Conservation (phyloP, 768 basidiomycete species). For the Neoboletus brunneissimus region DNA sequence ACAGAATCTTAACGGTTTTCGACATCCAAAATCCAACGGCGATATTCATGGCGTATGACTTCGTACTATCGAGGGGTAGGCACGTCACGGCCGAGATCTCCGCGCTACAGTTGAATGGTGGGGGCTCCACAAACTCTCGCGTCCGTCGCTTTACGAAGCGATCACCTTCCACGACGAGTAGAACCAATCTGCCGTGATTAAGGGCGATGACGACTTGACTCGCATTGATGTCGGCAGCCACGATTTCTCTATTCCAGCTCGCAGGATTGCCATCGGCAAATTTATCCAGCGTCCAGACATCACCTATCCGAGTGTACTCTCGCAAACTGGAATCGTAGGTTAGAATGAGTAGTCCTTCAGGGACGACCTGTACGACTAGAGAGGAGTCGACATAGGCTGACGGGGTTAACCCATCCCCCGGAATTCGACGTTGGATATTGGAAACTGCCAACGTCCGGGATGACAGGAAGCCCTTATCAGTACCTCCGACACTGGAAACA, state of each 20-base stretch:
- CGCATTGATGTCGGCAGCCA: slow-evolving; percentile 66
- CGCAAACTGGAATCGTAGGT: slow-evolving; percentile 49
- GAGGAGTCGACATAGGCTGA: slow-evolving; percentile 43
- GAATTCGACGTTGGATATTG: slow-evolving; percentile 44
- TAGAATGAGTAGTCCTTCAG: slow-evolving; percentile 50
- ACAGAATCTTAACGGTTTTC: slow-evolving; percentile 58
- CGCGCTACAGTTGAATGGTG: slow-evolving; percentile 17
- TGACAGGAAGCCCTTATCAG: slow-evolving; percentile 49
- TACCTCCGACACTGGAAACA: slow-evolving; percentile 28
- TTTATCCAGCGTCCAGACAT: slow-evolving; percentile 40
- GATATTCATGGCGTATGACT: slow-evolving; percentile 46
- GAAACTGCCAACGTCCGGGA: slow-evolving; percentile 62
- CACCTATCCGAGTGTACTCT: slow-evolving; percentile 40
- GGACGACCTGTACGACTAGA: slow-evolving; percentile 73
- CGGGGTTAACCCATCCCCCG: slow-evolving; percentile 14
- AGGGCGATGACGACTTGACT: slow-evolving; percentile 66
- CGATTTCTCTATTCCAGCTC: slow-evolving; percentile 45
- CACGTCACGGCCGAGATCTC: slow-evolving; percentile 77
- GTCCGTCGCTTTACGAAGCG: slow-evolving; percentile 30
- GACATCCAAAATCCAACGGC: slow-evolving; percentile 78
- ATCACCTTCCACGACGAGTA: slow-evolving; percentile 48
- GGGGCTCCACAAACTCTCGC: slow-evolving; percentile 25
- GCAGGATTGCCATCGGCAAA: slow-evolving; percentile 20
- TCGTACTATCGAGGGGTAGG: slow-evolving; percentile 47
- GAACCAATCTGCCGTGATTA: slow-evolving; percentile 47